Conservation (phyloP, 2,329 filamentous ascomycete species). For the Diaporthe sp. region DNA sequence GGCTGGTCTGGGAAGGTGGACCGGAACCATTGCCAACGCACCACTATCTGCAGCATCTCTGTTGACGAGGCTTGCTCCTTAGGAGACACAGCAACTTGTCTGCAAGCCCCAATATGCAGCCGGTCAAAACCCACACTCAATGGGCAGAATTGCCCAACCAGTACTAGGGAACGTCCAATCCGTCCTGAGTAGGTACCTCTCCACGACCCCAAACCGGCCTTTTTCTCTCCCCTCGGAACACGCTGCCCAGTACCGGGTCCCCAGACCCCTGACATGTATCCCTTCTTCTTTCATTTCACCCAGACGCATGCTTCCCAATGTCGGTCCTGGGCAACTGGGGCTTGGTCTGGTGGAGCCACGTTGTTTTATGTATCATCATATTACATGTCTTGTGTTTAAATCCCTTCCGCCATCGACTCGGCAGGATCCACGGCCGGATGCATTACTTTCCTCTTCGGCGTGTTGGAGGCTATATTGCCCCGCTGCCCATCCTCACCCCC, state of each 20-base stretch:
- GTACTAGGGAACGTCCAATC: conserved; percentile 1
- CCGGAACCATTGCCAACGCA: conserved; percentile 37
- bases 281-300: conserved; percentile 19
- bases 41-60: conserved; percentile 33
- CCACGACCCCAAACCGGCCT: background rate
- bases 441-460: conserved; percentile 5
- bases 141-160: conserved; percentile 14
- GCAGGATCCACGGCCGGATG: background rate
- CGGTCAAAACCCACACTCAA: conserved; percentile 26
- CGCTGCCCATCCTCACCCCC: background rate
- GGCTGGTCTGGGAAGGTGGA: conserved; percentile 35
- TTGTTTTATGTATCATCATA: conserved; percentile 45
- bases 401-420: conserved; percentile 30
- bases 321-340: conserved; percentile 21
- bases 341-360: conserved; percentile 47
- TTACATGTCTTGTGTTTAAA: conserved; percentile 37
- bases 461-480: conserved; percentile 20
- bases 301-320: conserved; percentile 36
- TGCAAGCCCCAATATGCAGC: conserved; percentile 34
- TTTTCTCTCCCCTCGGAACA: background rate
- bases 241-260: background rate
- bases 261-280: conserved; percentile 30
- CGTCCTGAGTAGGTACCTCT: conserved; percentile 11
- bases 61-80: conserved; percentile 36
- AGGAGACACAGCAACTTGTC: conserved; percentile 32